Base-by-base conservation (phyloP, 768 basidiomycete species). In the Hericium erinaceus region DNA sequence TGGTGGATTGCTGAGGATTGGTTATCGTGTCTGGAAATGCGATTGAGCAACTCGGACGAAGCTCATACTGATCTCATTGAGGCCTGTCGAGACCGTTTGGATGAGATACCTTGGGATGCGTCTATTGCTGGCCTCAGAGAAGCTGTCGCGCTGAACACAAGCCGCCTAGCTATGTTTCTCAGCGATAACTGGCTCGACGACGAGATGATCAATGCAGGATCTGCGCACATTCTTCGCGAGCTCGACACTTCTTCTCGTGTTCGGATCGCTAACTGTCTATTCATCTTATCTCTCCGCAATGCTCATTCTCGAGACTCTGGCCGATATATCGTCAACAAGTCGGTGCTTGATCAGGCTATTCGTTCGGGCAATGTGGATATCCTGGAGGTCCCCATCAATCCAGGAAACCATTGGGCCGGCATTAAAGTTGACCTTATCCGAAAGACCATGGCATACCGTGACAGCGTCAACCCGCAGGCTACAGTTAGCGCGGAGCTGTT, bases 131-230 rank as follows among this genome's bases (percentile, higher is more conserved):
- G 24, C 4, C 8, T 38, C 9, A 8, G 26, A 4, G 22, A n/a
- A 2, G 15, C 51, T 52, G 51, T 52, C 4, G 2, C 2, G 3
- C 24, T 52, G 16, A 2, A 3, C 26, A 52, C 26, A 2, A 16
- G 4, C 3, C 26, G n/a, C 33, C 48, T 57, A 7, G 48, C 56
- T 3, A 4, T 10, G 2, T 58, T 58, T 39, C 52, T 58, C 20
- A 37, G 26, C 41, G 38, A 58, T 40, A 39, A 41, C 2, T 58
- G 57, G 57, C 57, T 58, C 20, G 37, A 58, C 37, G 57, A 58
- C 44, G 57, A 58, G 15, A 58, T 58, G 57, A 18, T 58, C 16
- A 46, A 58, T 46, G 57, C 57, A 4, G 57, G 57, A 1, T 3
- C 33, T 3, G 33, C 39, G 3, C 48, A n/a, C 20, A 57, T 57